Evolutionary conservation across 2,329 filamentous ascomycete species (phyloP), one percentile per base, ranked within the genome.

Genomic region (Tolypocladium inflatum): DNA sequence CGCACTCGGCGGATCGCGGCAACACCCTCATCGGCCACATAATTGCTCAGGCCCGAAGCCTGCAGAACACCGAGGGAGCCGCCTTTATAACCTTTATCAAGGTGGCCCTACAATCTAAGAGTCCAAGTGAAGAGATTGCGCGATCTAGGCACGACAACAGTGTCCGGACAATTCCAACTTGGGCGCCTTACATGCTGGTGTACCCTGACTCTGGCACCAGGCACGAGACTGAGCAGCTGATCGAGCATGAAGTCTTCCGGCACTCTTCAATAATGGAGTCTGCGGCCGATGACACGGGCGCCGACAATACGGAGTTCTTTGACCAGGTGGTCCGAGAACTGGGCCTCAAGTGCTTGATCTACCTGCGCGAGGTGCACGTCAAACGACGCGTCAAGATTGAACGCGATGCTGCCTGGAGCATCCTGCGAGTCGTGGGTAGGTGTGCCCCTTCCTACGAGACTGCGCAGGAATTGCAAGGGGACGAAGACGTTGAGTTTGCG

Each of bases 101-200:
- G 51, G 62, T 58, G 39, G 68, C 67, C 48, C 63, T 67, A 60
- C 63, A 62, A 45, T 68, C 68, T 19, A 66, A 66, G 43, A 66
- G 65, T 42, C 64, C 65, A 17, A 68, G 70, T 2, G 63, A 66
- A 33, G 66, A 62, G 19, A 64, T 66, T 41, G 61, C 57, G 3
- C 55, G 43, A 7, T 45, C 57, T 15, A 57, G 72, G 35, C 64
- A 64, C 21, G 42, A 56, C 1, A 64, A 58, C 43, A 65, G 64
- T 39, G 57, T 72, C 11, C 59, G 62, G 10, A 62, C 64, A 4
- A 64, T 74, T 4, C 73, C 77, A 0, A 62, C 68, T n/a, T 85
- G 82, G 82, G 77, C 71, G 5, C 81, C 82, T 1, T 71, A 72
- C 30, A 66, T 84, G 30, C 68, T 85, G 38, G 76, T 73, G 9